Evolutionary conservation across 352 stramenopile genomes (phyloP).

Genomic region (Phytophthora cryptogea): DNA sequence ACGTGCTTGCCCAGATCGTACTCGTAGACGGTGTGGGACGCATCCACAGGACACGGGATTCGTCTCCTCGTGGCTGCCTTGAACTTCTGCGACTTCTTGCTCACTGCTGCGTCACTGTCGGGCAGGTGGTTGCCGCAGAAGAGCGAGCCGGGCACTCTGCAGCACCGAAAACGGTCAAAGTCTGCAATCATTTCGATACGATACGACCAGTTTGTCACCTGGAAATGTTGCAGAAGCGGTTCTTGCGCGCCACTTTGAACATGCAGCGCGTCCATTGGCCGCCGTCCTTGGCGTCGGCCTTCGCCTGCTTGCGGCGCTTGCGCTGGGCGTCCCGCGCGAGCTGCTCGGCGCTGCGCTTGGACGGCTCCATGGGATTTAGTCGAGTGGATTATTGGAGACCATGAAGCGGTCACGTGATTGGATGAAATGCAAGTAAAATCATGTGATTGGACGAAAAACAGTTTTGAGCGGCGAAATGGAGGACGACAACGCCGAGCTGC

Average conservation of each 20-base stretch:
- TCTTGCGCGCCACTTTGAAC: constrained; percentile 80
- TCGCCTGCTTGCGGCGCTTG: constrained; percentile 74
- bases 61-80: constrained; percentile 53
- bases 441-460: constrained; percentile 39
- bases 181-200: constrained; percentile 34
- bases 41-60: constrained; percentile 78
- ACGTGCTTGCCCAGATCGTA: constrained; percentile 84
- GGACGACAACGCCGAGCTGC: constrained; percentile 53
- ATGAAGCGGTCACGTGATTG: constrained; percentile 17
- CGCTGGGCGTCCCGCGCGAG: constrained; percentile 30
- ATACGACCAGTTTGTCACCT: constrained; percentile 34
- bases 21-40: constrained; percentile 73
- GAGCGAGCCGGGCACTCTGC: constrained; percentile 54
- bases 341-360: constrained; percentile 40
- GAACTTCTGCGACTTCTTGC: constrained; percentile 74
- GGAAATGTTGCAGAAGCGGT: constrained; percentile 82
- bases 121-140: constrained; percentile 84
- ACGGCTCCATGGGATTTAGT: constrained; percentile 17
- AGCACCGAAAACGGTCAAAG: constrained; percentile 11
- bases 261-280: constrained; percentile 81
- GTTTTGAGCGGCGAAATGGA: constrained; percentile 21
- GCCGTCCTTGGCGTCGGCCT: constrained; percentile 46
- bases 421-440: constrained; percentile 8
- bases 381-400: not conserved
- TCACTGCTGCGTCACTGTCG: constrained; percentile 32